These are phyloP conservation scores for Lolium perenne DNA, from an alignment of 176 grass and related monocot species.

Conservation along the genomic window DNA sequence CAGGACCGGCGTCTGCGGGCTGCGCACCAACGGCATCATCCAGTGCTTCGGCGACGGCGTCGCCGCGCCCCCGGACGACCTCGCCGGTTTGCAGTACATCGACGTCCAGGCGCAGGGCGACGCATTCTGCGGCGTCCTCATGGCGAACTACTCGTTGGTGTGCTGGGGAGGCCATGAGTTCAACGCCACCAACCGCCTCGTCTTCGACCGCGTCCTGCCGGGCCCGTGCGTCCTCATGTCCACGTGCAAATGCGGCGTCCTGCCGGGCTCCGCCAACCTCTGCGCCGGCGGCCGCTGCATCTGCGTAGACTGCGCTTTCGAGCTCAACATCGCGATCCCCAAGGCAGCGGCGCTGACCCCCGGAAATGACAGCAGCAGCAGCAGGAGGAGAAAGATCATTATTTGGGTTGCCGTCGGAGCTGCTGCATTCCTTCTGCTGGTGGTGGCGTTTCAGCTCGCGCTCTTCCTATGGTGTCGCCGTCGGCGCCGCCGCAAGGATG, in stretches of 20 bases:
- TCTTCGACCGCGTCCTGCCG: constrained; percentile 70
- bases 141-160: constrained; percentile 80
- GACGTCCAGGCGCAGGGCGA: constrained; percentile 57
- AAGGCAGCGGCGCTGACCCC: not conserved
- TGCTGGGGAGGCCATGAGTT: constrained; percentile 76
- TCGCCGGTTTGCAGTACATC: constrained; percentile 54
- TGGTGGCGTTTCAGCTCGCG: constrained; percentile 39
- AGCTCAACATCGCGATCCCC: constrained; percentile 40
- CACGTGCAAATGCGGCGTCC: constrained; percentile 61
- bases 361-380: not conserved
- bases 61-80: constrained; percentile 18
- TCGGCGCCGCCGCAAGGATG: not conserved
- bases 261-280: constrained; percentile 69
- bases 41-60: constrained; percentile 65
- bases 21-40: constrained; percentile 62
- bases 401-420: constrained; percentile 43
- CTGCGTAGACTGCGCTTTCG: constrained; percentile 64
- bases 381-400: constrained; percentile 33
- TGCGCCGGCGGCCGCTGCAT: constrained; percentile 49
- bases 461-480: constrained; percentile 35
- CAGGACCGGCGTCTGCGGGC: constrained; percentile 54
- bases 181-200: constrained; percentile 48
- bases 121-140: constrained; percentile 68
- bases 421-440: constrained; percentile 22
- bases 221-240: constrained; percentile 59